These are phyloP conservation scores for Apophysomyces elegans DNA, from an alignment of 371 early-diverging fungal species.

Conservation along the genomic window DNA sequence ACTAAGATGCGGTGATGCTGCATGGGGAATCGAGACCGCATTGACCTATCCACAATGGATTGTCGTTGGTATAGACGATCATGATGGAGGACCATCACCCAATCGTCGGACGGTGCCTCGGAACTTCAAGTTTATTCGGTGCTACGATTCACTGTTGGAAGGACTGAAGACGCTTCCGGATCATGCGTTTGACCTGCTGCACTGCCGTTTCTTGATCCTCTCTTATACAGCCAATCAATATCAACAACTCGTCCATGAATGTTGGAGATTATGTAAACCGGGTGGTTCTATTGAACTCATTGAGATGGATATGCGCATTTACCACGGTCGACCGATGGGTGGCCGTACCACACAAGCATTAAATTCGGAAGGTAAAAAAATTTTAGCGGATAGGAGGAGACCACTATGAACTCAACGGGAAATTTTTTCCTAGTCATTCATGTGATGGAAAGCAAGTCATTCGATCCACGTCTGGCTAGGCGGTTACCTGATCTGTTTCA, in stretches of 20 bases:
- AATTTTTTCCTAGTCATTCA: conserved; percentile 32
- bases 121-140: conserved; percentile 33
- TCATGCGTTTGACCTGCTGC: conserved; percentile 40
- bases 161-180: conserved; percentile 35
- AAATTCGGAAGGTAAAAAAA: conserved; percentile 43
- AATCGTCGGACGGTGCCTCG: conserved; percentile 20
- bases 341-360: conserved; percentile 30
- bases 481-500: conserved; percentile 35
- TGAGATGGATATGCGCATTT: conserved; percentile 50
- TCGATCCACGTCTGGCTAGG: conserved; percentile 46
- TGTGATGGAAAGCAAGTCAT: conserved; percentile 29
- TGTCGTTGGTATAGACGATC: conserved; percentile 42
- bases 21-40: conserved; percentile 46
- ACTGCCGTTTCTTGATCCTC: conserved; percentile 36
- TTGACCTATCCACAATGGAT: conserved; percentile 35
- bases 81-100: conserved; percentile 23
- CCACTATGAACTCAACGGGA: not conserved
- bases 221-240: conserved; percentile 31
- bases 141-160: conserved; percentile 25
- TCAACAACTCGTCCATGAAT: conserved; percentile 36
- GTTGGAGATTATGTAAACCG: conserved; percentile 35
- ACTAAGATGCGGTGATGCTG: conserved; percentile 43
- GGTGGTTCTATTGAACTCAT: conserved; percentile 44
- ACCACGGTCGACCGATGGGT: conserved; percentile 27
- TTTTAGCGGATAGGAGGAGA: not conserved